A percentile compares a stretch with the other conserved stretches of the same genome.
Evolutionary conservation across 345 rosid genomes (phyloP).

Genomic region (Brassica nigra): DNA sequence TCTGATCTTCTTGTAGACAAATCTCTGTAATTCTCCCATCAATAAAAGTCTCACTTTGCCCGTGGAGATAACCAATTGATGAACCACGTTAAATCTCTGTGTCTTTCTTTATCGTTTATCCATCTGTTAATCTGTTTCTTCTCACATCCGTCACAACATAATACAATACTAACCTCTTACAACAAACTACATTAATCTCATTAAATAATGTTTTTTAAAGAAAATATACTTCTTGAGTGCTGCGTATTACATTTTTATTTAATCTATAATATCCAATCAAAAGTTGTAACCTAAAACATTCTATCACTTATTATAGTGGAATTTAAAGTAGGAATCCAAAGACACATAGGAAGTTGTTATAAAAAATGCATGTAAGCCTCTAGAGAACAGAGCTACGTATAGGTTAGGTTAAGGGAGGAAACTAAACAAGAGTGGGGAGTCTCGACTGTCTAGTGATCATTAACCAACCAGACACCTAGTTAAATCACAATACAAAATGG

Average conservation of each 20-base stretch:
- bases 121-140: too few relatives aligned
- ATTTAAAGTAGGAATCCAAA: neutral
- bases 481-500: neutral
- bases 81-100: too few relatives aligned
- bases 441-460: neutral
- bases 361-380: slow-evolving; percentile 1
- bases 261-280: neutral
- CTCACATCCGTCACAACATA: too few relatives aligned
- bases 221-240: neutral
- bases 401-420: neutral
- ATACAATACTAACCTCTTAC: neutral
- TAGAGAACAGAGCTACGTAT: neutral
- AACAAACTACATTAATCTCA: too few relatives aligned
- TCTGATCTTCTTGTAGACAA: too few relatives aligned
- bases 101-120: too few relatives aligned
- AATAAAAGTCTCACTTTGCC: too few relatives aligned
- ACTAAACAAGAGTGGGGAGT: neutral
- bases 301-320: neutral
- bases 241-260: neutral
- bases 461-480: neutral
- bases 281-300: neutral
- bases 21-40: too few relatives aligned
- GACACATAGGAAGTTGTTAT: neutral
- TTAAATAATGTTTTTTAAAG: too few relatives aligned
- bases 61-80: too few relatives aligned